Conservation (phyloP, 148 eudicot genomes). For the Rhododendron simsii region DNA sequence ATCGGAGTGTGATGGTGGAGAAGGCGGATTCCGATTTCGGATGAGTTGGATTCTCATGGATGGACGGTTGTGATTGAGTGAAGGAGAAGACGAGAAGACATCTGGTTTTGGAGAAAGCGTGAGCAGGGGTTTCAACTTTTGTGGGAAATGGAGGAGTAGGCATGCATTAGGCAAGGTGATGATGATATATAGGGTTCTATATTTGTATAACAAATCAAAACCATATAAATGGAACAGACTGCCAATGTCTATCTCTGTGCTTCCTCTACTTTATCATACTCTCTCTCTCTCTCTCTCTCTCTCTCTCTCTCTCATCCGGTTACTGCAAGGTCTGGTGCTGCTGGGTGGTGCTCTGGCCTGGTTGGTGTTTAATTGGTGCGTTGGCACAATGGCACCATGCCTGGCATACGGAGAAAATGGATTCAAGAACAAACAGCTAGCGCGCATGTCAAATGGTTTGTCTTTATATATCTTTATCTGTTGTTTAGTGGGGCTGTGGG, state of each 20-base stretch:
- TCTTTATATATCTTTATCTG: too few relatives aligned
- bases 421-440: too few relatives aligned
- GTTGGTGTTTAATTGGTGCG: not conserved
- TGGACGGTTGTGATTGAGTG: not conserved
- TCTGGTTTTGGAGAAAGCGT: not conserved
- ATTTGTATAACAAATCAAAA: not conserved
- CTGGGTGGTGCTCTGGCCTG: too few relatives aligned
- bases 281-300: not conserved
- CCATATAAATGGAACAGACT: not conserved
- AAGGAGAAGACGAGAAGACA: not conserved
- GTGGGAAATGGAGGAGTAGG: not conserved
- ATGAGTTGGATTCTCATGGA: not conserved
- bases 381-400: not conserved
- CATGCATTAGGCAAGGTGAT: not conserved
- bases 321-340: not conserved
- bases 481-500: too few relatives aligned
- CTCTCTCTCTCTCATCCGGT: not conserved
- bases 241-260: not conserved
- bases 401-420: not conserved
- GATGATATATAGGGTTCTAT: not conserved
- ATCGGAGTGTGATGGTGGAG: not conserved
- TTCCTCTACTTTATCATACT: not conserved
- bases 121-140: not conserved
- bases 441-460: too few relatives aligned
- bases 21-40: not conserved